These are phyloP conservation scores for Cornus kousa DNA, from an alignment of 148 eudicot genomes.

Conservation along the genomic window DNA sequence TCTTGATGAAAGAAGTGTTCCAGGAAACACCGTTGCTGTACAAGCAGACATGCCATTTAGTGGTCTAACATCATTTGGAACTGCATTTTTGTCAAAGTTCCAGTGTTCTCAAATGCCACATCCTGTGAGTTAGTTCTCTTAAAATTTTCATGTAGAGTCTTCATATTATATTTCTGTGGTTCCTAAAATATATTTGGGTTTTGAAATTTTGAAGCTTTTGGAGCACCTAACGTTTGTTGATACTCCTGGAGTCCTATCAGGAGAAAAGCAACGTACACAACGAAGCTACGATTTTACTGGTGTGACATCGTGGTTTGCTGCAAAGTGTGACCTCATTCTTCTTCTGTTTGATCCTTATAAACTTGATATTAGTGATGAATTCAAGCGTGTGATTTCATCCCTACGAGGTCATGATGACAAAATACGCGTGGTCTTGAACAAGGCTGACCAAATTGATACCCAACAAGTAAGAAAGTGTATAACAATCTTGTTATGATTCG, in stretches of 20 bases:
- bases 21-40: conserved; percentile 95
- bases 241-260: conserved; percentile 97
- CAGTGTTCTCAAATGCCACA: conserved; percentile 99
- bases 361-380: conserved; percentile 97
- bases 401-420: conserved; percentile 96
- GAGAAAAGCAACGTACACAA: conserved; percentile 97
- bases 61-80: conserved; percentile 84
- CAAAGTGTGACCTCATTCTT: conserved; percentile 94
- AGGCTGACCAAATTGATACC: conserved; percentile 97
- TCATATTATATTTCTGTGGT: neutral
- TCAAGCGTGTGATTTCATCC: conserved; percentile 88
- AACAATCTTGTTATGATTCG: neutral
- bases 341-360: conserved; percentile 97
- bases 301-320: conserved; percentile 98
- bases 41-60: conserved; percentile 98
- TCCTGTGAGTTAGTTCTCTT: conserved; percentile 49
- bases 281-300: conserved; percentile 98
- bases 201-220: conserved; percentile 52
- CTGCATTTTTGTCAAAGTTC: conserved; percentile 91
- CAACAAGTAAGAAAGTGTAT: conserved; percentile 59
- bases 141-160: neutral
- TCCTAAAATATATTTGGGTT: neutral
- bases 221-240: conserved; percentile 95
- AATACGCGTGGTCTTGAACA: conserved; percentile 88
- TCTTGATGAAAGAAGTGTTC: conserved; percentile 97